Conservation (phyloP, 306 rosid genomes). For the Sechiopsis laciniata region DNA sequence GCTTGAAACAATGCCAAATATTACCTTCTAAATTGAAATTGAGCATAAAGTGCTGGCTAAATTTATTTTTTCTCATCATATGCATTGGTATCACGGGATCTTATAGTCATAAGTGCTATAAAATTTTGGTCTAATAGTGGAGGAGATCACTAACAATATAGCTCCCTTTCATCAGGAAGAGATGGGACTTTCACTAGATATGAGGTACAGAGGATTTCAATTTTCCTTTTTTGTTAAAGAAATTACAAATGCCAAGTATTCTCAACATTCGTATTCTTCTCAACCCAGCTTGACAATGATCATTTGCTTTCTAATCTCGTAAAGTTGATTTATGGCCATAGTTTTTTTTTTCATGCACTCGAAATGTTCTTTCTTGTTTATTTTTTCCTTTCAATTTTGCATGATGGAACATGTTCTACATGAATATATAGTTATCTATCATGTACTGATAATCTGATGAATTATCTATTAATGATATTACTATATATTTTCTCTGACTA, state of each 20-base stretch:
- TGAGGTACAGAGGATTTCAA: neutral
- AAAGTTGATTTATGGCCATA: constrained; percentile 2
- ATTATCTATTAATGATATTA: neutral
- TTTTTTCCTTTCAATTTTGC: neutral
- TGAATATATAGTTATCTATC: neutral
- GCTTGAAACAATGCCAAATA: neutral
- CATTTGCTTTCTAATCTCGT: neutral
- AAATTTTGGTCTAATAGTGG: neutral
- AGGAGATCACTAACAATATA: neutral
- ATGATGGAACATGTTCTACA: neutral
- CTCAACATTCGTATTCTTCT: neutral
- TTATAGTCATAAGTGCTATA: neutral
- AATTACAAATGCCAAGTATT: neutral
- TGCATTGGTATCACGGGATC: neutral
- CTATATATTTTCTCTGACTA: neutral
- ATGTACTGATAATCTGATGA: neutral
- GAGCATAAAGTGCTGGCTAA: neutral
- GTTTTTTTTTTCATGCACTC: neutral
- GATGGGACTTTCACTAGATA: neutral
- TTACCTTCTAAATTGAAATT: neutral
- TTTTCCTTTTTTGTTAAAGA: neutral
- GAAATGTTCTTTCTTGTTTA: neutral
- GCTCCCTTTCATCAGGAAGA: neutral
- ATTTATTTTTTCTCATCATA: neutral
- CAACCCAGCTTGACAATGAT: neutral